These are phyloP conservation scores for Oxyria digyna DNA, from an alignment of 148 eudicot species.

Conservation along the genomic window DNA sequence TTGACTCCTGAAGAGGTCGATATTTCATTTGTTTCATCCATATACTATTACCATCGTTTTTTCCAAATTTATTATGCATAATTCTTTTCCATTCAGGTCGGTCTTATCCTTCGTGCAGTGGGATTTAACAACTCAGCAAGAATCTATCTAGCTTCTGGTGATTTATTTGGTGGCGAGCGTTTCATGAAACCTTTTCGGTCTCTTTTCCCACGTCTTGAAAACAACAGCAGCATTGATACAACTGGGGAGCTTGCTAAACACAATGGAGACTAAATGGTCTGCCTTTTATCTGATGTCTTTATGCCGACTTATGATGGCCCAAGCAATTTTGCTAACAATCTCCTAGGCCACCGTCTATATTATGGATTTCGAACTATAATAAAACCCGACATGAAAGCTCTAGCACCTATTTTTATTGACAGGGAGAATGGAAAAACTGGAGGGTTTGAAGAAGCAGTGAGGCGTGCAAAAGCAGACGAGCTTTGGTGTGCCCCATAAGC, in stretches of 20 bases:
- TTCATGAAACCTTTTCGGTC: slow-evolving; percentile 84
- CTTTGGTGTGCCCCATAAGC: slow-evolving; percentile 81
- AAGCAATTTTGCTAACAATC: slow-evolving; percentile 95
- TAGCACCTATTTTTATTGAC: slow-evolving; percentile 71
- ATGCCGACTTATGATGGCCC: slow-evolving; percentile 97
- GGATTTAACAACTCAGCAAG: slow-evolving; percentile 79
- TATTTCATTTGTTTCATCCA: background rate
- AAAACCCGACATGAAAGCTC: slow-evolving; percentile 78
- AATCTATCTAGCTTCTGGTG: slow-evolving; percentile 90
- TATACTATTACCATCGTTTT: background rate
- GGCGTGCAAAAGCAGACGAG: slow-evolving; percentile 61
- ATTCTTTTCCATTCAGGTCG: slow-evolving; percentile 41
- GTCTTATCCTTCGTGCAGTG: slow-evolving; percentile 63
- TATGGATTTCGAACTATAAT: slow-evolving; percentile 74
- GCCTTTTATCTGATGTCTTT: slow-evolving; percentile 75
- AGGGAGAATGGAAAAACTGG: slow-evolving; percentile 52
- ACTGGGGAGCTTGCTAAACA: slow-evolving; percentile 64
- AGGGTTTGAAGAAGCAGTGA: slow-evolving; percentile 63
- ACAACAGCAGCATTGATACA: slow-evolving; percentile 69
- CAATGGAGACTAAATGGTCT: slow-evolving; percentile 81
- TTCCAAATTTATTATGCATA: background rate
- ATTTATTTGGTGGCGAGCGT: slow-evolving; percentile 73
- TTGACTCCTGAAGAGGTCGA: slow-evolving; percentile 92
- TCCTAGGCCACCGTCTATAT: slow-evolving; percentile 82
- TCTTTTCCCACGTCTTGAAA: slow-evolving; percentile 78